These are phyloP conservation scores for Trichoderma sp. DNA, from an alignment of 2,329 filamentous ascomycete species.

Conservation along the genomic window DNA sequence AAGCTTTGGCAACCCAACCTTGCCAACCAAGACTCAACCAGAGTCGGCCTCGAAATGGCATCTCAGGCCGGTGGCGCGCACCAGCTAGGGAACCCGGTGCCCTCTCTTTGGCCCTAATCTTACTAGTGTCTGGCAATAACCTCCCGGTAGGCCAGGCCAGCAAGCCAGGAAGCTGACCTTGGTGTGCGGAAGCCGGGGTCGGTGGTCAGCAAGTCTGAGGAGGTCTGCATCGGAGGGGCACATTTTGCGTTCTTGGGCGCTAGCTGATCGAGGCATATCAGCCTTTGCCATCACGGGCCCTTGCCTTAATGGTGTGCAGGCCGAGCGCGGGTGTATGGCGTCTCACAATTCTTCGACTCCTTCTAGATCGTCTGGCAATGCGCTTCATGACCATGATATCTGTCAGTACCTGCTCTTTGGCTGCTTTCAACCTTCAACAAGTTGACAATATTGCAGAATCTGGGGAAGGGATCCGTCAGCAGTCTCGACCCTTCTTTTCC, in stretches of 20 bases:
- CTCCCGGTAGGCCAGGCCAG: slow-evolving; percentile 8
- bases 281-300: background rate
- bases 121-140: background rate
- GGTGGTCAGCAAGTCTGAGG: background rate
- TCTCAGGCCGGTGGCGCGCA: slow-evolving; percentile 4
- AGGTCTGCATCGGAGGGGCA: slow-evolving; percentile 10
- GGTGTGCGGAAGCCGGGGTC: background rate
- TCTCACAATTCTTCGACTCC: background rate
- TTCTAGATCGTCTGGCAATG: background rate
- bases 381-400: background rate
- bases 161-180: background rate
- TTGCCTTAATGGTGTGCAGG: slow-evolving; percentile 17
- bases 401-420: background rate
- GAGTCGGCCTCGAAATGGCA: background rate
- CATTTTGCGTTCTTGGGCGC: background rate
- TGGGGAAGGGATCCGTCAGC: slow-evolving; percentile 18
- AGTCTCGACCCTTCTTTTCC: slow-evolving; percentile 13
- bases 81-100: slow-evolving; percentile 22
- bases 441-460: background rate
- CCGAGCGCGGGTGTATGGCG: background rate
- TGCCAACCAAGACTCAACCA: background rate
- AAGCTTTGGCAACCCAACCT: background rate
- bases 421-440: background rate
- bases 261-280: slow-evolving; percentile 19
- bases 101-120: slow-evolving; percentile 6